Evolutionary conservation across 1,284 basidiomycete genomes (phyloP), one percentile per base, ranked within the genome.

Genomic region (Moesziomyces parantarcticus): DNA sequence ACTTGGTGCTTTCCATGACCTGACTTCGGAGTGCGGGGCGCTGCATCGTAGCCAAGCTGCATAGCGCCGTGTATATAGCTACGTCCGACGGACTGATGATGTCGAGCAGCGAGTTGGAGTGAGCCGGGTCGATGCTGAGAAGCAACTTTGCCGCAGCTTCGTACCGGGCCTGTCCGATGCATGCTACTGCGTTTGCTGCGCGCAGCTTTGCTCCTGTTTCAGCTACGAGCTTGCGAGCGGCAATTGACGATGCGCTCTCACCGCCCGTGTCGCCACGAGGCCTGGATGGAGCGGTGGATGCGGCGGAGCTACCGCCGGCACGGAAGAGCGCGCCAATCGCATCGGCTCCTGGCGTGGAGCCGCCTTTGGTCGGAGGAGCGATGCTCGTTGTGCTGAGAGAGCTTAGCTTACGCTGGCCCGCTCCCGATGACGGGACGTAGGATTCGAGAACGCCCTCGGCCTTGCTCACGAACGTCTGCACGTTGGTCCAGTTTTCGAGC

Each of bases 391-490:
- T 47, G 11, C 65, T 57, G 10, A 63, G 44, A 46, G 69, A 68
- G 50, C 63, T 58, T 29, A 72, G 46, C 62, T 68, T 62, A 51
- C 67, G 45, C 88, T 87, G 67, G 90, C 90, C 69, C 3, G 50
- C 58, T 18, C 50, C 47, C 8, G 23, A 58, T 14, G 51, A 62
- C 2, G 72, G 79, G 6, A 84, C 78, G 3, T 88, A 86, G 3
- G 90, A 88, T 48, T 94, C 92, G 26, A 95, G 86, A 1, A 93
- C 92, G 0, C 91, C 89, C 59, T 94, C 93, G 9, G 93, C 93
- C 85, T 96, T 96, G 88, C 90, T 92, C 43, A 94, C 89, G 81
- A 94, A 94, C 4, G 92, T 92, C 18, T 90, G 87, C 42, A 95
- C 88, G 77, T 93, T 92, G 0, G 89, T 86, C 83, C 92, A 94